phyloP scores from a whole-genome alignment of 2,329 filamentous ascomycete species.

The Xylaria sp. region DNA sequence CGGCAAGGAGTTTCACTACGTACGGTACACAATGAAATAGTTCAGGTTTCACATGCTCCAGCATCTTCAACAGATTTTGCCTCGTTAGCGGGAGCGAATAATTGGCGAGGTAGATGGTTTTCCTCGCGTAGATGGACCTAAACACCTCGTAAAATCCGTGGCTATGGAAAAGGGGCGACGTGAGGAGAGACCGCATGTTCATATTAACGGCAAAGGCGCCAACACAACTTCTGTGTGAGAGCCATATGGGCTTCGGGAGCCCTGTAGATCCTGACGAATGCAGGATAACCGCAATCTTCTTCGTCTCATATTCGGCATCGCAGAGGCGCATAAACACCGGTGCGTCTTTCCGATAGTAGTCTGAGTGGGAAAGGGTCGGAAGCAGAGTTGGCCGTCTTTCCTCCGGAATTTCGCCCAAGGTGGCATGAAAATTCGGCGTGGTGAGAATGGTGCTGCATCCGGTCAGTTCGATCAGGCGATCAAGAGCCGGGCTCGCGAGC shows the following conservation, averaged over 20 bases:
- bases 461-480: constrained; percentile 52
- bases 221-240: constrained; percentile 55
- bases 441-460: constrained; percentile 48
- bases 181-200: constrained; percentile 59
- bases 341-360: constrained; percentile 30
- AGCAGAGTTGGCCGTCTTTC: constrained; percentile 20
- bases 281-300: constrained; percentile 45
- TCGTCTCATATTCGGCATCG: constrained; percentile 35
- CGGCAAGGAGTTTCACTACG: constrained; percentile 65
- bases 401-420: constrained; percentile 22
- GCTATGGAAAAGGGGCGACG: constrained; percentile 63
- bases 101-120: constrained; percentile 61
- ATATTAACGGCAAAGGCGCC: constrained; percentile 43
- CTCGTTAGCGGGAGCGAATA: constrained; percentile 61
- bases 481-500: constrained; percentile 52
- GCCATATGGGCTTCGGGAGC: constrained; percentile 66
- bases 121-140: constrained; percentile 58
- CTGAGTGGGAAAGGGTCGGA: constrained; percentile 21
- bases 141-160: constrained; percentile 62
- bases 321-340: constrained; percentile 32
- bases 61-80: constrained; percentile 54
- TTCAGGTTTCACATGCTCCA: constrained; percentile 56
- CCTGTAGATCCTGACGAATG: constrained; percentile 63
- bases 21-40: constrained; percentile 68
- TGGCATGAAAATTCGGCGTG: constrained; percentile 27